A percentile compares a stretch with the other conserved stretches of the same genome.
These are phyloP conservation scores for Rhizopogon vulgaris DNA, from an alignment of 768 basidiomycete species.

Conservation along the genomic window DNA sequence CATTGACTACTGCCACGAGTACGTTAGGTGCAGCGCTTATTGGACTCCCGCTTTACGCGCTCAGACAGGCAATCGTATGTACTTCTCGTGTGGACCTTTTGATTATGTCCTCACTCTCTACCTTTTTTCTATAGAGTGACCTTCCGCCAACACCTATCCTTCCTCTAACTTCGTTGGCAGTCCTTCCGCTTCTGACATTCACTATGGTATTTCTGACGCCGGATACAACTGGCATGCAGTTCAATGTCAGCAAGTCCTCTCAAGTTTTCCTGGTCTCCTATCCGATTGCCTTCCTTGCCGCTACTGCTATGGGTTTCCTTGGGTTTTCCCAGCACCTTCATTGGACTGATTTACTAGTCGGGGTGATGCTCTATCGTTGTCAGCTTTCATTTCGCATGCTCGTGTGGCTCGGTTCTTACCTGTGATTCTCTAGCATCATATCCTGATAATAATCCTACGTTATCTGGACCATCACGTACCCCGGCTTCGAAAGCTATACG, in stretches of 20 bases:
- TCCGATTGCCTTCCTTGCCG: conserved; percentile 40
- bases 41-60: conserved; percentile 57
- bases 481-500: conserved; percentile 50
- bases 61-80: conserved; percentile 54
- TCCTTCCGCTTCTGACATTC: conserved; percentile 58
- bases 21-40: conserved; percentile 59
- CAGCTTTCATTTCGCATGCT: conserved; percentile 11
- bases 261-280: conserved; percentile 59
- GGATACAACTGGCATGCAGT: conserved; percentile 40
- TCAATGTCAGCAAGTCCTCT: conserved; percentile 42
- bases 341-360: conserved; percentile 56
- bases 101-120: background rate
- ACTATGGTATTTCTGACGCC: conserved; percentile 57
- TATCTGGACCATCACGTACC: conserved; percentile 40
- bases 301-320: conserved; percentile 50
- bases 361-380: conserved; percentile 61
- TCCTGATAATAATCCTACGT: conserved; percentile 38
- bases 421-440: conserved; percentile 39
- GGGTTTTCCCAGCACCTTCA: conserved; percentile 57
- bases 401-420: background rate
- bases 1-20: conserved; percentile 49
- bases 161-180: conserved; percentile 50
- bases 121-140: conserved; percentile 35
- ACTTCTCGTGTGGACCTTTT: background rate
- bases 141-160: conserved; percentile 45